phyloP scores from a whole-genome alignment of 805 yeast genomes.

The Saccharomycopsis guyanensis region DNA sequence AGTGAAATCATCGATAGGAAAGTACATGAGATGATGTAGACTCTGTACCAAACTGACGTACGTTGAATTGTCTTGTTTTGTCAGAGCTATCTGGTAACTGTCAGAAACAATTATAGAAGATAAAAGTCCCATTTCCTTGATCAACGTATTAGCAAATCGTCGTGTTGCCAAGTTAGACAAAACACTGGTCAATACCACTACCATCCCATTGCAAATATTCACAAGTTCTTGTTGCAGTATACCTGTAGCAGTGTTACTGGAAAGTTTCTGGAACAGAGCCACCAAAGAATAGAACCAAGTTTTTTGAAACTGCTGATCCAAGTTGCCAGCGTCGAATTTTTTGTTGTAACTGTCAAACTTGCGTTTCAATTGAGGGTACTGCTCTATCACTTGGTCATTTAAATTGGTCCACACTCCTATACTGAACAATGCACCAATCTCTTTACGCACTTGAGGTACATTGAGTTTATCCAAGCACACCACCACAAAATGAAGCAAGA shows the following conservation, averaged over 20 bases:
- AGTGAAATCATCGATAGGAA: constrained; percentile 34
- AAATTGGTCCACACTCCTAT: constrained; percentile 30
- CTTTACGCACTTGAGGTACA: constrained; percentile 21
- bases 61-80: constrained; percentile 1
- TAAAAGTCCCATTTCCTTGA: constrained; percentile 27
- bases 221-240: constrained; percentile 3
- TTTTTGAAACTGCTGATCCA: constrained; percentile 22
- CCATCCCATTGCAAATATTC: constrained; percentile 13
- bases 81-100: background rate
- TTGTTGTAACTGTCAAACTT: constrained; percentile 22
- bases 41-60: constrained; percentile 6
- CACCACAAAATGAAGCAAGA: constrained; percentile 25
- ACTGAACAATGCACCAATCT: constrained; percentile 29
- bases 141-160: constrained; percentile 27
- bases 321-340: constrained; percentile 19
- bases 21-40: constrained; percentile 26
- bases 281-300: constrained; percentile 24
- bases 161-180: constrained; percentile 35
- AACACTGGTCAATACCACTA: constrained; percentile 26
- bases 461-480: constrained; percentile 24
- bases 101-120: constrained; percentile 16
- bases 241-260: constrained; percentile 20
- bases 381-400: constrained; percentile 20
- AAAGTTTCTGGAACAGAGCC: background rate
- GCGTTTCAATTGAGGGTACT: constrained; percentile 8